A percentile compares a stretch with the other conserved stretches of the same genome.
These are phyloP conservation scores for Geotrichum candidum DNA, from an alignment of 1,139 yeast genomes.

Conservation along the genomic window DNA sequence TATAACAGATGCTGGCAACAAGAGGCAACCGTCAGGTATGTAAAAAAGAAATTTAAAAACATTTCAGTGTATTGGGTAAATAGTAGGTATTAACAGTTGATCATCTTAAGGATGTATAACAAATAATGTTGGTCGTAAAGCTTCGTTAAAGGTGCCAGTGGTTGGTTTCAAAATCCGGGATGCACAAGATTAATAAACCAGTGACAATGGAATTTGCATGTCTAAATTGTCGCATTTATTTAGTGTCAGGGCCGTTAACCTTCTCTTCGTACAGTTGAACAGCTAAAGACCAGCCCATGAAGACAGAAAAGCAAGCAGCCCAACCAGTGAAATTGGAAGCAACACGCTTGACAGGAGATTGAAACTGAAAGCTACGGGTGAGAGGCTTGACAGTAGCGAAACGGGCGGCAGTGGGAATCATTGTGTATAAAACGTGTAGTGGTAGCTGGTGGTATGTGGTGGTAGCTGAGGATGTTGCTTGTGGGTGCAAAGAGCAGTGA, in stretches of 20 bases:
- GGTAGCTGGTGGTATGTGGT: not conserved
- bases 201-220: not conserved
- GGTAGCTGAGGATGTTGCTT: not conserved
- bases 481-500: not conserved
- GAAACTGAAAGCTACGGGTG: conserved; percentile 1
- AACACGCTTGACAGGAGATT: conserved; percentile 1
- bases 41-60: not conserved
- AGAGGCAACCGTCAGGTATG: not conserved
- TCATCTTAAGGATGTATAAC: not conserved
- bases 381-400: conserved; percentile 11
- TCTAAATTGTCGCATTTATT: not conserved
- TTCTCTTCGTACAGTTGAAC: not conserved
- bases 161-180: not conserved
- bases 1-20: too few relatives aligned
- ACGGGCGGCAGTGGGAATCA: conserved; percentile 14
- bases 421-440: not conserved
- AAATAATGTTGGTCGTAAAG: not conserved
- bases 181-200: not conserved
- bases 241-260: not conserved
- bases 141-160: not conserved
- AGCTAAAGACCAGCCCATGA: conserved; percentile 14
- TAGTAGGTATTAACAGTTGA: not conserved
- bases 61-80: not conserved
- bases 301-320: conserved; percentile 1
- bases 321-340: conserved; percentile 11